Conservation (phyloP, 495 filamentous ascomycete species). For the Immersiella caudata region DNA sequence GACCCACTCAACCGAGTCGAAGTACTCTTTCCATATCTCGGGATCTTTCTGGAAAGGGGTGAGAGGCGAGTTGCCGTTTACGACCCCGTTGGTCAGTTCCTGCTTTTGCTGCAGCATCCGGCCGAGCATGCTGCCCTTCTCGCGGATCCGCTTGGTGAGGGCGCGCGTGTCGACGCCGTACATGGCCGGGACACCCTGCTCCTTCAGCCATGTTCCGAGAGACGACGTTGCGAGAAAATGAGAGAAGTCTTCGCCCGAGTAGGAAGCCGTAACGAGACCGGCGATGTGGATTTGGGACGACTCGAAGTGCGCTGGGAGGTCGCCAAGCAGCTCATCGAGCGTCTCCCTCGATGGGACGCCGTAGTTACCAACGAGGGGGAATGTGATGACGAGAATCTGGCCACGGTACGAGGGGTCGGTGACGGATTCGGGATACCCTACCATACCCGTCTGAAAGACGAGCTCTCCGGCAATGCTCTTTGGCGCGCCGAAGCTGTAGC, state of each 20-base stretch:
- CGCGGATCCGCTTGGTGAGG: slow-evolving; percentile 88
- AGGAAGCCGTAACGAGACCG: slow-evolving; percentile 84
- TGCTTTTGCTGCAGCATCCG: slow-evolving; percentile 76
- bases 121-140: slow-evolving; percentile 95
- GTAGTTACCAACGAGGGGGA: slow-evolving; percentile 98
- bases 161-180: slow-evolving; percentile 94
- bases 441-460: slow-evolving; percentile 99
- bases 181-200: slow-evolving; percentile 93
- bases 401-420: slow-evolving; percentile 99
- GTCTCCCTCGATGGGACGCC: slow-evolving; percentile 85
- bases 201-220: slow-evolving; percentile 90
- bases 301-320: slow-evolving; percentile 90
- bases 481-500: slow-evolving; percentile 91
- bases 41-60: slow-evolving; percentile 32
- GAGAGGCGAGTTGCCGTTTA: slow-evolving; percentile 48
- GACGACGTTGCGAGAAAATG: slow-evolving; percentile 90
- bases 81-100: slow-evolving; percentile 50
- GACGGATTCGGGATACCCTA: slow-evolving; percentile 97
- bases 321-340: slow-evolving; percentile 76
- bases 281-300: slow-evolving; percentile 88
- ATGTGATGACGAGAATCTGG: slow-evolving; percentile 97
- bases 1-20: slow-evolving; percentile 81
- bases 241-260: slow-evolving; percentile 91
- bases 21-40: slow-evolving; percentile 64
- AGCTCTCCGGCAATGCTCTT: slow-evolving; percentile 93